Percentiles rank a stretch among this genome's conserved stretches.
These are phyloP conservation scores for Dothiorella sarmentorum DNA, from an alignment of 2,329 filamentous ascomycete genomes.

Conservation along the genomic window DNA sequence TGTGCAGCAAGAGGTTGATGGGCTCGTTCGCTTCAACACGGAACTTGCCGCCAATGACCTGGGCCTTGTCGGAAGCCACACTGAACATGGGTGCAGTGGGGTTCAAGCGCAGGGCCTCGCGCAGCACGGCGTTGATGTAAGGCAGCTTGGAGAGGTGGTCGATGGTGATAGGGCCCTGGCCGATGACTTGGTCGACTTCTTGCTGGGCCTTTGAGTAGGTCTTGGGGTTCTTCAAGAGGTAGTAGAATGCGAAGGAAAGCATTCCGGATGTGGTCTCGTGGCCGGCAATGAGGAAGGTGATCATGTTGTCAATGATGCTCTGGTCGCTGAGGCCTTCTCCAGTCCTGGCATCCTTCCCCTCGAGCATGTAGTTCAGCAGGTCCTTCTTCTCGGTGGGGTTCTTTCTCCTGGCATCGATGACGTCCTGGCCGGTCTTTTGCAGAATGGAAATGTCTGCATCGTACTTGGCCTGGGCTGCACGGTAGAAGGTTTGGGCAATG, in stretches of 20 bases:
- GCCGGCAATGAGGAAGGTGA: slow-evolving; percentile 61
- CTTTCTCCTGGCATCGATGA: slow-evolving; percentile 56
- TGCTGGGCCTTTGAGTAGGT: slow-evolving; percentile 49
- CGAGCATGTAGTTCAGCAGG: slow-evolving; percentile 58
- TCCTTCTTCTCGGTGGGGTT: slow-evolving; percentile 58
- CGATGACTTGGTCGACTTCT: slow-evolving; percentile 54
- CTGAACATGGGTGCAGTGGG: slow-evolving; percentile 53
- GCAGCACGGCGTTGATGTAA: slow-evolving; percentile 54
- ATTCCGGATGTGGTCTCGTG: slow-evolving; percentile 39
- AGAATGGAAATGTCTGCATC: slow-evolving; percentile 52
- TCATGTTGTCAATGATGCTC: slow-evolving; percentile 65
- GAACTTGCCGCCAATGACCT: slow-evolving; percentile 37
- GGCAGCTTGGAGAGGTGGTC: slow-evolving; percentile 51
- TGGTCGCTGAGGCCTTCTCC: slow-evolving; percentile 56
- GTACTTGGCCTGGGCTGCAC: slow-evolving; percentile 45
- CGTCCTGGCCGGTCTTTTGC: slow-evolving; percentile 53
- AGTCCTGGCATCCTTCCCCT: slow-evolving; percentile 59
- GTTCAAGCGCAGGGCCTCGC: slow-evolving; percentile 54
- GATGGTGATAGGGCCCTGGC: slow-evolving; percentile 43
- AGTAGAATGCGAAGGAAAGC: slow-evolving; percentile 47
- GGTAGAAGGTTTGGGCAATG: slow-evolving; percentile 35
- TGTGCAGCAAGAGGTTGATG: slow-evolving; percentile 31
- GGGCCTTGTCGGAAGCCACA: slow-evolving; percentile 32
- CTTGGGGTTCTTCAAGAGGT: slow-evolving; percentile 51
- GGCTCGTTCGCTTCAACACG: slow-evolving; percentile 33